Evolutionary conservation across 306 rosid genomes (phyloP), one percentile per base, ranked within the genome.

Genomic region (Quercus berberidifolia): DNA sequence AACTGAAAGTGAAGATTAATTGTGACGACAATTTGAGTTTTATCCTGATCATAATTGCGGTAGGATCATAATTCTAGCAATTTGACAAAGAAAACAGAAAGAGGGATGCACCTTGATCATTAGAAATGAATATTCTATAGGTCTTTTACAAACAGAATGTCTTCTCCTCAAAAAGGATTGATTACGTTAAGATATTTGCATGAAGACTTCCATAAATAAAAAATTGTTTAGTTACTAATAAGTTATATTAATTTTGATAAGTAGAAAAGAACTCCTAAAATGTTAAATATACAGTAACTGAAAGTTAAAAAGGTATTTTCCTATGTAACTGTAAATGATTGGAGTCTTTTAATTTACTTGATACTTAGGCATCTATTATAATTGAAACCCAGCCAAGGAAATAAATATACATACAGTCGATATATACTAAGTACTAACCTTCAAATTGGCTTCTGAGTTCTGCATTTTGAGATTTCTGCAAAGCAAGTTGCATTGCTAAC

Each of bases 371-470:
- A 58, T 62, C 33, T 1, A 60, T 25, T 14, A 30, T 1, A 26
- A 23, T 31, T 67, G 71, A 67, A 67, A 31, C 51, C 51, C 49
- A 33, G 51, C 51, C 49, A 33, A 67, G n/a, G 43, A 17, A 31
- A 5, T 14, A 31, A 18, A 65, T 28, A 65, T 65, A 3, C 23
- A 65, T 18, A 19, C 28, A 20, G 15, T n/a, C 33, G 5, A 17
- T 5, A 35, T 43, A 72, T 30, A 83, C 89, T 58, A 57, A 92
- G 71, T 35, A 83, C 89, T 63, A 62, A 92, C 99, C 99, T 90
- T 93, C 99, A 83, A 89, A 92, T 71, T 92, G 94, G 79, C 75
- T 88, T 87, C 89, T 86, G 19, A 95, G 89, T 85, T 90, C 94
- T 12, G 88, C 83, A 89, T 91, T 92, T 78, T 89, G 96, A 65